phyloP scores from a whole-genome alignment of 306 rosid species.

The Castanospermum australe region DNA sequence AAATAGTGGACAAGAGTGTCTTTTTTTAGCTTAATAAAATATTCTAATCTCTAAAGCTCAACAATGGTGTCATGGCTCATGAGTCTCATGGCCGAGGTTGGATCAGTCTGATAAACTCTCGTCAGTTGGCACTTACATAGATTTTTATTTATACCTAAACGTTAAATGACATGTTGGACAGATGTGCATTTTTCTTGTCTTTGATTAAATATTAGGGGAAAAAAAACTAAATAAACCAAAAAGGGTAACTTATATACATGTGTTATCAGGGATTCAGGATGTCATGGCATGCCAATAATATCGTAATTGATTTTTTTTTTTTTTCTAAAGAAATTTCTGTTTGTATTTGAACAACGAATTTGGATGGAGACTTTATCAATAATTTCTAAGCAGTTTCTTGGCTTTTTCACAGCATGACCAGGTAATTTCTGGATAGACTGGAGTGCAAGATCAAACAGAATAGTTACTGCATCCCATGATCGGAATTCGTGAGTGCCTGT shows the following conservation, averaged over 20 bases:
- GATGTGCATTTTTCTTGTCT: neutral
- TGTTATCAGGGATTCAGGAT: neutral
- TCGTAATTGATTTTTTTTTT: neutral
- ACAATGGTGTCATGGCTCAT: neutral
- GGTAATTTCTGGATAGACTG: slow-evolving; percentile 84
- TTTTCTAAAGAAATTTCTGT: neutral
- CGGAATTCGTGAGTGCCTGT: slow-evolving; percentile 87
- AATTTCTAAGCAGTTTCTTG: slow-evolving; percentile 18
- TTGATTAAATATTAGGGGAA: neutral
- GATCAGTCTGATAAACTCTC: neutral
- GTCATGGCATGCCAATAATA: neutral
- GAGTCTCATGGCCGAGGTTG: too few relatives aligned
- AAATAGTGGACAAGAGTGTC: too few relatives aligned
- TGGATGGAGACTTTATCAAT: slow-evolving; percentile 25
- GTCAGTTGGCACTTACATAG: neutral
- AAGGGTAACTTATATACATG: neutral
- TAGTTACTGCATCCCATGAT: slow-evolving; percentile 95
- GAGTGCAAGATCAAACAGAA: slow-evolving; percentile 82
- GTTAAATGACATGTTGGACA: neutral
- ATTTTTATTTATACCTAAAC: neutral
- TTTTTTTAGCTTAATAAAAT: neutral
- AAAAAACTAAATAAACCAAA: too few relatives aligned
- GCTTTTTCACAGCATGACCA: slow-evolving; percentile 80
- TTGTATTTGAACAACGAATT: slow-evolving; percentile 9
- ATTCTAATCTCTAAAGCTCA: neutral